A percentile compares a stretch with the other conserved stretches of the same genome.
These are phyloP conservation scores for Cyclocybe aegerita DNA, from an alignment of 768 basidiomycete genomes.

Conservation along the genomic window DNA sequence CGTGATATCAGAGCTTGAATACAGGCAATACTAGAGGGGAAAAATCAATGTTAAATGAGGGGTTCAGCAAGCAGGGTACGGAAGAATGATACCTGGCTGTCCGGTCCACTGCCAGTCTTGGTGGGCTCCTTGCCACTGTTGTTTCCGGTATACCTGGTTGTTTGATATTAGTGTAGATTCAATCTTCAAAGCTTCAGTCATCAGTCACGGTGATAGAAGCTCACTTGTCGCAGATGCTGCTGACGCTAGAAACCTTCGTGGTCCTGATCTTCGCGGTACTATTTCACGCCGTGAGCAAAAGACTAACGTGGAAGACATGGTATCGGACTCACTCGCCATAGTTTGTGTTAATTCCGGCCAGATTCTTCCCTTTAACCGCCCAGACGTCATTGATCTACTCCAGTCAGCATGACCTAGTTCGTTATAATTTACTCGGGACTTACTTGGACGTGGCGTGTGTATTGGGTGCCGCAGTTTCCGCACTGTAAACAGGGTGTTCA, in stretches of 20 bases:
- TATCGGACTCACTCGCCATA: neutral
- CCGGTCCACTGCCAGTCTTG: slow-evolving; percentile 2
- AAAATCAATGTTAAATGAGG: no score
- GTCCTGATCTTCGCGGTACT: slow-evolving; percentile 1
- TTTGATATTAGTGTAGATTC: neutral
- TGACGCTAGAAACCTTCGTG: slow-evolving; percentile 2
- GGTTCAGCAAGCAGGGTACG: no score
- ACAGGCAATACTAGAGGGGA: neutral
- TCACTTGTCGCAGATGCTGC: slow-evolving; percentile 1
- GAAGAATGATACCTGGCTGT: neutral
- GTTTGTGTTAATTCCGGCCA: slow-evolving; percentile 5
- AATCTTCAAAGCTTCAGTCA: neutral
- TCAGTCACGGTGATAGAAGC: neutral
- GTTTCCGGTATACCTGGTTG: neutral
- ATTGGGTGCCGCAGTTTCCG: slow-evolving; percentile 2
- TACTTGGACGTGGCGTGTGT: slow-evolving; percentile 2
- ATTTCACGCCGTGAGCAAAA: neutral
- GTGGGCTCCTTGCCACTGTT: slow-evolving; percentile 1
- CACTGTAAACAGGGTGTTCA: neutral
- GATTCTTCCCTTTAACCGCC: neutral
- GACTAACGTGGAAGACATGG: neutral
- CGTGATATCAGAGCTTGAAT: slow-evolving; percentile 1
- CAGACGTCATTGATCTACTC: neutral
- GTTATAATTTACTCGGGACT: neutral
- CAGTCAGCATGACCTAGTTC: neutral